Evolutionary conservation across 768 basidiomycete genomes (phyloP), one percentile per base, ranked within the genome.

Genomic region (Xerocomus brunneocitrinus): DNA sequence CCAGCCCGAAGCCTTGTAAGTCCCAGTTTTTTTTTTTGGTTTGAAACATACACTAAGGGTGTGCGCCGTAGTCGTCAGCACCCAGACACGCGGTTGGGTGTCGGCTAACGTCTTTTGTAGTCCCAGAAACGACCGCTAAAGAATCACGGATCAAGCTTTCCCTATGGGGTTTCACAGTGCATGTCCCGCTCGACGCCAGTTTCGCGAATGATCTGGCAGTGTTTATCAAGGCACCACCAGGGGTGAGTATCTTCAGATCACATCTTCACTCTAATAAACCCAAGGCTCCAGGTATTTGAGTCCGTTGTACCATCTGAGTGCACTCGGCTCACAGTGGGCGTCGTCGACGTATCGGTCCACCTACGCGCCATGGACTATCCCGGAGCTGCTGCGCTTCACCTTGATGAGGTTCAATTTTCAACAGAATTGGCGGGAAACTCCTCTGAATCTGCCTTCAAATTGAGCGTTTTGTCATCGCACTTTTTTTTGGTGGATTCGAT

Each of bases 291-390:
- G 93, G 87, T 89, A 1, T 99, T 99, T 63, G 95, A 95, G 67
- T 80, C 91, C 24, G 93, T 97, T 12, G 82, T 93, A 14, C 97
- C 97, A 1, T 92, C 79, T 51, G 97, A 98, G 66, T 73, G 87
- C 40, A 98, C 93, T 6, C 74, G 76, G 10, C 70, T 98, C 25
- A 73, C 77, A n/a, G 55, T 95, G 32, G 80, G 77, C 57, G 62
- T 93, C 22, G 54, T 73, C 16, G 87, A 94, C 60, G 79, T 83
- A 9, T 88, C 90, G 0, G 60, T 90, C 10, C 82, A 84, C 47
- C 54, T 80, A 1, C 72, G 81, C 22, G 79, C 86, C 1, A 79
- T 80, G 1, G 78, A 65, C 0, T 72, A 85, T 59, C 74, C 78
- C 2, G 90, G 92, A 16, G 80, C 83, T 3, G 56, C 89, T n/a